Conservation (phyloP, 2,329 filamentous ascomycete genomes). For the Fonsecaea pedrosoi region DNA sequence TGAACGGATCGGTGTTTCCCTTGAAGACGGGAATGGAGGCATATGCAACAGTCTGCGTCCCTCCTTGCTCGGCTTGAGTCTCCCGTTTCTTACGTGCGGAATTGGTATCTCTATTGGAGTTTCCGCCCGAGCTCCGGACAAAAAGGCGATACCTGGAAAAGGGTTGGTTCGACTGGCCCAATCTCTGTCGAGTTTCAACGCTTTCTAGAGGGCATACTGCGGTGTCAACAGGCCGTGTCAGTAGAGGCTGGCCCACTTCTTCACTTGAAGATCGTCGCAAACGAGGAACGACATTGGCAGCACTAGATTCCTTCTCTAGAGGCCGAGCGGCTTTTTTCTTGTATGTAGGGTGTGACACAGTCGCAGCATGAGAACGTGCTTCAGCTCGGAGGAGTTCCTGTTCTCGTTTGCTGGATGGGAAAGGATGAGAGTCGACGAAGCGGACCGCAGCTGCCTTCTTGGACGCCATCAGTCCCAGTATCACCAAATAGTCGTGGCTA, state of each 20-base stretch:
- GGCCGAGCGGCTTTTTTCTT: background rate
- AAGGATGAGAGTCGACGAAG: constrained; percentile 18
- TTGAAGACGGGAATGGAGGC: constrained; percentile 13
- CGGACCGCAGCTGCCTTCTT: constrained; percentile 9
- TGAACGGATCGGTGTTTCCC: constrained; percentile 13
- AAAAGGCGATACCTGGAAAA: constrained; percentile 9
- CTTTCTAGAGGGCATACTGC: background rate
- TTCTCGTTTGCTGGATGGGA: constrained; percentile 15
- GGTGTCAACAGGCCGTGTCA: background rate
- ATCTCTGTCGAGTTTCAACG: background rate
- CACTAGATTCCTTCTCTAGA: background rate
- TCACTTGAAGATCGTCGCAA: background rate
- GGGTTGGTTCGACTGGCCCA: constrained; percentile 1
- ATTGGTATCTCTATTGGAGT: background rate
- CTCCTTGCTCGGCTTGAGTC: background rate
- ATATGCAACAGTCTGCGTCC: background rate
- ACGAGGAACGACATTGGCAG: background rate
- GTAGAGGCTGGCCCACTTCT: background rate
- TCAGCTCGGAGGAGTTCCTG: constrained; percentile 5
- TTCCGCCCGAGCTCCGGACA: background rate
- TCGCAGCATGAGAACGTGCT: constrained; percentile 15
- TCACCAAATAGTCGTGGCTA: background rate
- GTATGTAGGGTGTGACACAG: constrained; percentile 13
- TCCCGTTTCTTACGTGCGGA: constrained; percentile 3
- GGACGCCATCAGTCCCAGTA: constrained; percentile 1